These are phyloP conservation scores for Emericellopsis cladophorae DNA, from an alignment of 2,329 filamentous ascomycete species.

Conservation along the genomic window DNA sequence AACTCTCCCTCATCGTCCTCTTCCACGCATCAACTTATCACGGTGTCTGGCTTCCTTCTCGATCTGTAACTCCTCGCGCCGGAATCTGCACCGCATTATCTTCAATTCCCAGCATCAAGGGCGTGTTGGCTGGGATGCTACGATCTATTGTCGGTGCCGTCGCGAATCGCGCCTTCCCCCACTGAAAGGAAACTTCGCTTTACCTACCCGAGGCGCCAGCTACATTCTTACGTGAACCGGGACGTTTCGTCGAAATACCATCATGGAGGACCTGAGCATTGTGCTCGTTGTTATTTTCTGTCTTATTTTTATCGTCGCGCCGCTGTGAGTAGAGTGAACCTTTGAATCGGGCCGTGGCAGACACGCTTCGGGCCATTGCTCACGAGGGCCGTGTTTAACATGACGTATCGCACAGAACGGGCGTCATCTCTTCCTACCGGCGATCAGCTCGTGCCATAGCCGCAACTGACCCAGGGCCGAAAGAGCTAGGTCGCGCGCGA, in stretches of 20 bases:
- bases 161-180: background rate
- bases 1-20: too few species aligned
- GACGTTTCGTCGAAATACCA: background rate
- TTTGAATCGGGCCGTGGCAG: background rate
- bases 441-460: background rate
- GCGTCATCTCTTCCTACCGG: background rate
- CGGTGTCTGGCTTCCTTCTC: too few species aligned
- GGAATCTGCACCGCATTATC: too few species aligned
- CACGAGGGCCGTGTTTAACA: background rate
- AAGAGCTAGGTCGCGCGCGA: conserved; percentile 9
- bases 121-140: too few species aligned
- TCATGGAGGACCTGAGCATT: conserved; percentile 2
- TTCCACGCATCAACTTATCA: too few species aligned
- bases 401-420: background rate
- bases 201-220: background rate
- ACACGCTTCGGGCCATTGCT: background rate
- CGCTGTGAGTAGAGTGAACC: background rate
- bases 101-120: too few species aligned
- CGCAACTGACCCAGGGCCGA: background rate
- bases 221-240: background rate
- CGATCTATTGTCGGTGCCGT: too few species aligned
- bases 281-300: conserved; percentile 2
- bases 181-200: background rate
- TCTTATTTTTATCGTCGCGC: background rate
- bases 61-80: too few species aligned